Evolutionary conservation across 805 yeast genomes (phyloP).

Genomic region (Pichia occidentalis): DNA sequence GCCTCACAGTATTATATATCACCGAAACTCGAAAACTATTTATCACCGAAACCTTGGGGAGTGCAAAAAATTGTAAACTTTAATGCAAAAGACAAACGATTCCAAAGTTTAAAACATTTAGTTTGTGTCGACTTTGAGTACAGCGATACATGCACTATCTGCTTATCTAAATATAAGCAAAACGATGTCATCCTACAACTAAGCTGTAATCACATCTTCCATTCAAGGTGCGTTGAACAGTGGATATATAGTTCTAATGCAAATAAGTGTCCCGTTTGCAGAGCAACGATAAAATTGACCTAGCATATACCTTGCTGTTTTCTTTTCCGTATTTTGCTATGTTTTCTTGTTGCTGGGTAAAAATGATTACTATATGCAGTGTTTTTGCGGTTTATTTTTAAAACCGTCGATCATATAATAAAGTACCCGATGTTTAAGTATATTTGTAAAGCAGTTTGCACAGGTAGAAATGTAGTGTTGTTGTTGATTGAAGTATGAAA

Average conservation of each 20-base stretch:
- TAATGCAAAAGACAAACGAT: not conserved
- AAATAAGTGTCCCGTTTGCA: conserved; percentile 54
- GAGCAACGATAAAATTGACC: conserved; percentile 30
- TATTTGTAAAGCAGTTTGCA: no score
- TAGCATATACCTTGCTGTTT: no score
- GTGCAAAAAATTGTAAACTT: not conserved
- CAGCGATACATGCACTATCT: conserved; percentile 43
- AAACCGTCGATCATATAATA: no score
- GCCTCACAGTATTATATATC: not conserved
- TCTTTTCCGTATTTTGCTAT: no score
- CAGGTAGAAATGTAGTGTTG: no score
- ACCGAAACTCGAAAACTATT: not conserved
- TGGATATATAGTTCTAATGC: conserved; percentile 40
- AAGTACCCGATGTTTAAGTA: no score
- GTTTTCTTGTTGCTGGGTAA: no score
- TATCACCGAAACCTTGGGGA: conserved; percentile 2
- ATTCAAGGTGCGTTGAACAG: conserved; percentile 49
- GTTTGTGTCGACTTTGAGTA: conserved; percentile 2
- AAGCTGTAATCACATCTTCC: conserved; percentile 47
- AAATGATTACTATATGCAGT: no score
- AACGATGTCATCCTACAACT: conserved; percentile 43
- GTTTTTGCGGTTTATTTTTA: no score
- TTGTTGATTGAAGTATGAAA: no score
- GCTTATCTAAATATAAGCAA: conserved; percentile 41
- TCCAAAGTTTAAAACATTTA: no score